A percentile compares a stretch with the other conserved stretches of the same genome.
Evolutionary conservation across 306 rosid species (phyloP).

Genomic region (Rosa lucieae): DNA sequence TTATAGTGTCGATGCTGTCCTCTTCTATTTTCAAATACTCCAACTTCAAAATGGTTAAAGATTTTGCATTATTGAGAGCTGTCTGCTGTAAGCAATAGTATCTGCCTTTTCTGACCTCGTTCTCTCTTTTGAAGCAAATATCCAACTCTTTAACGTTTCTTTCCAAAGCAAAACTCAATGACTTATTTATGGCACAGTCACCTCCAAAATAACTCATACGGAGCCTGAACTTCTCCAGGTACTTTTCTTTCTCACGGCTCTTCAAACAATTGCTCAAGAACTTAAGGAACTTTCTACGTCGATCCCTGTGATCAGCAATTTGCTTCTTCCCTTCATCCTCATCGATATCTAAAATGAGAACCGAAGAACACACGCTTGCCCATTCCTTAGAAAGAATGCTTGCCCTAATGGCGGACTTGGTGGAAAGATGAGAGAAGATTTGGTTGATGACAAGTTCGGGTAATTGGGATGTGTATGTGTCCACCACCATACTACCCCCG

Average conservation of each 20-base stretch:
- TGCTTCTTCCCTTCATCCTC: not conserved
- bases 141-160: not conserved
- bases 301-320: not conserved
- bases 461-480: not conserved
- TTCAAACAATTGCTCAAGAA: not conserved
- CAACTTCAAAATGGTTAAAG: not conserved
- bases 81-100: not conserved
- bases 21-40: not conserved
- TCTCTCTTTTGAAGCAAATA: not conserved
- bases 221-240: not conserved
- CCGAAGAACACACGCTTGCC: not conserved
- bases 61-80: not conserved
- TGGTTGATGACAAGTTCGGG: not conserved
- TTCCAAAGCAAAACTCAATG: not conserved
- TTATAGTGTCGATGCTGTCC: not conserved
- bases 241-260: not conserved
- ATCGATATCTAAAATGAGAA: not conserved
- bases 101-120: not conserved
- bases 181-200: not conserved
- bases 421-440: not conserved
- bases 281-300: not conserved
- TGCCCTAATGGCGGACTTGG: not conserved
- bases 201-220: not conserved
- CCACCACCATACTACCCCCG: not conserved
- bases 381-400: constrained; percentile 1